Conservation (phyloP, 805 yeast species). For the Kuraishia piskuri region DNA sequence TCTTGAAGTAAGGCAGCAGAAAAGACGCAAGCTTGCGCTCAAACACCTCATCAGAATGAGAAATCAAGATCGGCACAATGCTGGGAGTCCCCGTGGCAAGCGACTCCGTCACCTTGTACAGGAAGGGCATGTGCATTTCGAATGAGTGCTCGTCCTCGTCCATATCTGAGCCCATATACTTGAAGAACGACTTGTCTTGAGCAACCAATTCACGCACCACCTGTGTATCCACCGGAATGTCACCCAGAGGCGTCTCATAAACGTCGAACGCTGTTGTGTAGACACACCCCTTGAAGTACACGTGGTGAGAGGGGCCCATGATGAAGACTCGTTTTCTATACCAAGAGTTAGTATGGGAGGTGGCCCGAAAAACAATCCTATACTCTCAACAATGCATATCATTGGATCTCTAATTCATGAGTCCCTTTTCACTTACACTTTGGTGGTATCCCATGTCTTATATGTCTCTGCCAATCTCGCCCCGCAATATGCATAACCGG, state of each 20-base stretch:
- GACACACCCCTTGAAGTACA: constrained; percentile 59
- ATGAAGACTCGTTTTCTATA: constrained; percentile 56
- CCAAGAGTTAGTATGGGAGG: constrained; percentile 2
- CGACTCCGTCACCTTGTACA: constrained; percentile 38
- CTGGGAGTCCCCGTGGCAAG: constrained; percentile 22
- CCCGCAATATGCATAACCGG: constrained; percentile 86
- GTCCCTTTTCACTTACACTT: constrained; percentile 18
- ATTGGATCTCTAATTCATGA: not conserved
- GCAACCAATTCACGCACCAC: constrained; percentile 26
- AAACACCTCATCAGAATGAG: constrained; percentile 42
- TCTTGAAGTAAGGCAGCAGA: constrained; percentile 44
- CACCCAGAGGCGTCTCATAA: constrained; percentile 82
- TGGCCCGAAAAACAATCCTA: not conserved
- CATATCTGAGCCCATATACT: constrained; percentile 43
- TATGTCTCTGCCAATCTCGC: constrained; percentile 70
- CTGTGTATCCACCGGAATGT: constrained; percentile 54
- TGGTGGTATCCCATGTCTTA: constrained; percentile 52
- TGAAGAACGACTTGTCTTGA: constrained; percentile 32
- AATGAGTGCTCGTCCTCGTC: constrained; percentile 89
- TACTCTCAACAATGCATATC: not conserved
- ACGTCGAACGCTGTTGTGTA: constrained; percentile 39
- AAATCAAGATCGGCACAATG: constrained; percentile 76
- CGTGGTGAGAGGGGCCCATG: constrained; percentile 91
- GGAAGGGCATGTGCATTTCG: constrained; percentile 88
- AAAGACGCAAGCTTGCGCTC: constrained; percentile 36